These are phyloP conservation scores for Prunus fruticosa DNA, from an alignment of 306 rosid species.

Conservation along the genomic window DNA sequence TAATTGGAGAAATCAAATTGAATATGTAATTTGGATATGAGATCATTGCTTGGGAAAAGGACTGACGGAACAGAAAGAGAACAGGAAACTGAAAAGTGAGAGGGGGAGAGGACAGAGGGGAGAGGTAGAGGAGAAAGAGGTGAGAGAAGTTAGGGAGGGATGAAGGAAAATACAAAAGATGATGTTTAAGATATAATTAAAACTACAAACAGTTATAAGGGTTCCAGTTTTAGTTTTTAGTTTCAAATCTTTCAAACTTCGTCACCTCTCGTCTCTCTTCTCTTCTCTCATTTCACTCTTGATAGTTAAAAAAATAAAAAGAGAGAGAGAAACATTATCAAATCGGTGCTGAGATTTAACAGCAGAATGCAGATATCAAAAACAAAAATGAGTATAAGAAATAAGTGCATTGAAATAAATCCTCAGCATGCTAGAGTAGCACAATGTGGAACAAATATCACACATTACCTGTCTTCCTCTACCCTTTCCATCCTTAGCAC, in stretches of 20 bases:
- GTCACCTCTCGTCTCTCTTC: too few species aligned
- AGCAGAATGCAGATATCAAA: background rate
- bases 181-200: too few species aligned
- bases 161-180: background rate
- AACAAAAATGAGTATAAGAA: background rate
- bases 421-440: background rate
- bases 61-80: background rate
- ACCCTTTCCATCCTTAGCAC: constrained; percentile 98
- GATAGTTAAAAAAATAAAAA: background rate
- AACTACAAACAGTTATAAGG: too few species aligned
- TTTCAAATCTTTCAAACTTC: too few species aligned
- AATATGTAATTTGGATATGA: background rate
- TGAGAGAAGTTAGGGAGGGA: background rate
- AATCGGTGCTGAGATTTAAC: background rate
- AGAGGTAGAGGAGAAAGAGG: background rate
- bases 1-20: too few species aligned
- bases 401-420: background rate
- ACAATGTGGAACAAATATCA: background rate
- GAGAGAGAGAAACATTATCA: background rate
- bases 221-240: too few species aligned
- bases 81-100: background rate
- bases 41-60: background rate
- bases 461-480: constrained; percentile 96
- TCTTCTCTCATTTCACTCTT: too few species aligned
- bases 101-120: background rate